Percentiles rank a stretch among this genome's conserved stretches.
Conservation (phyloP, 2,329 filamentous ascomycete species). For the Fonsecaea monophora region DNA sequence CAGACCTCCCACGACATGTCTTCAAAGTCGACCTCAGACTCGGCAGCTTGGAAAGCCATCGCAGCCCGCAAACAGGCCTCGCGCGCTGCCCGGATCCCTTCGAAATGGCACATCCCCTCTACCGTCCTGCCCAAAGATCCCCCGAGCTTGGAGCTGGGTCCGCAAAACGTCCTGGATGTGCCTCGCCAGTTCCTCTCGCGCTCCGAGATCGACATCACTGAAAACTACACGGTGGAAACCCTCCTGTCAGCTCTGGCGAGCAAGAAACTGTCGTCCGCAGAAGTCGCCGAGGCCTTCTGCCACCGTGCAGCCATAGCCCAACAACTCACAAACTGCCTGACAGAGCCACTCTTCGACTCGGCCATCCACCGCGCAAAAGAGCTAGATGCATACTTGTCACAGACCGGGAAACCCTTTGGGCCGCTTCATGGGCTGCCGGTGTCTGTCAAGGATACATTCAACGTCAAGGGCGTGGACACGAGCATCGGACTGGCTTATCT, state of each 20-base stretch:
- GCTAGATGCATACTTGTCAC: slow-evolving; percentile 46
- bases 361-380: slow-evolving; percentile 48
- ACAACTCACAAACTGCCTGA: slow-evolving; percentile 46
- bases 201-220: slow-evolving; percentile 63
- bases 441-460: slow-evolving; percentile 45
- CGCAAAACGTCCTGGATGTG: slow-evolving; percentile 53
- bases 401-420: slow-evolving; percentile 43
- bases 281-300: slow-evolving; percentile 63
- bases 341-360: slow-evolving; percentile 48
- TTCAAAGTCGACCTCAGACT: background rate
- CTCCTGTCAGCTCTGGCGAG: slow-evolving; percentile 47
- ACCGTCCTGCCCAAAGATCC: slow-evolving; percentile 39
- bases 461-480: slow-evolving; percentile 58
- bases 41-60: slow-evolving; percentile 41
- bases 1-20: background rate
- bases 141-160: slow-evolving; percentile 28
- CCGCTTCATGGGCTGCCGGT: slow-evolving; percentile 52
- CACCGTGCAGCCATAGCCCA: slow-evolving; percentile 50
- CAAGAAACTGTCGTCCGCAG: slow-evolving; percentile 48
- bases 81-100: slow-evolving; percentile 48
- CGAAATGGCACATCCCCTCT: slow-evolving; percentile 48
- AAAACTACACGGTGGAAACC: slow-evolving; percentile 55
- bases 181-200: slow-evolving; percentile 61
- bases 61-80: slow-evolving; percentile 49
- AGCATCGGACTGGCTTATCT: slow-evolving; percentile 66